These are phyloP conservation scores for Acrocalymma vagum DNA, from an alignment of 2,329 filamentous ascomycete genomes.

Conservation along the genomic window DNA sequence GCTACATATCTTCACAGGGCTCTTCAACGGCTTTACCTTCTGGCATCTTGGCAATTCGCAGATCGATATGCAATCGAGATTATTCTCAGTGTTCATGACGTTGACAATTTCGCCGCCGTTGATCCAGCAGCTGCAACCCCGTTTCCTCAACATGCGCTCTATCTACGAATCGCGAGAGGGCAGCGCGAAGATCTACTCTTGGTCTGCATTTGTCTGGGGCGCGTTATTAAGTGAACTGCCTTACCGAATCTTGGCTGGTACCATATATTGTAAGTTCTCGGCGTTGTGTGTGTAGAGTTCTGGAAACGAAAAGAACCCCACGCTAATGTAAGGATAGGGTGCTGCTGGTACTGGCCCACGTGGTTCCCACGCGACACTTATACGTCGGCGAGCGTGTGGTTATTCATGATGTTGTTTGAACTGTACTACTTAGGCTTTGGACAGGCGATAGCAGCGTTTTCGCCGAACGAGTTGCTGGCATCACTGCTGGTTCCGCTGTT, in stretches of 20 bases:
- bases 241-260: slow-evolving; percentile 71
- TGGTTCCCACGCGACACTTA: slow-evolving; percentile 65
- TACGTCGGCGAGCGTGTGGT: slow-evolving; percentile 68
- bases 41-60: slow-evolving; percentile 54
- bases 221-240: slow-evolving; percentile 75
- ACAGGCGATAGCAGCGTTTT: slow-evolving; percentile 72
- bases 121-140: slow-evolving; percentile 80
- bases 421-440: slow-evolving; percentile 72
- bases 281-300: background rate
- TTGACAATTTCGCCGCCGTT: slow-evolving; percentile 77
- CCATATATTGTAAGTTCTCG: slow-evolving; percentile 61
- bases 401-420: slow-evolving; percentile 72
- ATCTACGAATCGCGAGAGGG: slow-evolving; percentile 77
- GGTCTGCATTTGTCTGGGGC: slow-evolving; percentile 74
- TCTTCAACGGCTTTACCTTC: slow-evolving; percentile 61
- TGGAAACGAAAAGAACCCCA: slow-evolving; percentile 14
- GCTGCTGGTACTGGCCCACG: slow-evolving; percentile 61
- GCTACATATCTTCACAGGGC: slow-evolving; percentile 60
- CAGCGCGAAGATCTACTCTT: slow-evolving; percentile 82
- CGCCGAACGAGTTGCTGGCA: slow-evolving; percentile 72
- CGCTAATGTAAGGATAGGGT: no score
- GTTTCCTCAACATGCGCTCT: slow-evolving; percentile 70
- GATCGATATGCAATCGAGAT: slow-evolving; percentile 62
- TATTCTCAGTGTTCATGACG: slow-evolving; percentile 81
- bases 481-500: slow-evolving; percentile 73